Base-by-base conservation (phyloP, 148 eudicot species). In the Rhododendron simsii region DNA sequence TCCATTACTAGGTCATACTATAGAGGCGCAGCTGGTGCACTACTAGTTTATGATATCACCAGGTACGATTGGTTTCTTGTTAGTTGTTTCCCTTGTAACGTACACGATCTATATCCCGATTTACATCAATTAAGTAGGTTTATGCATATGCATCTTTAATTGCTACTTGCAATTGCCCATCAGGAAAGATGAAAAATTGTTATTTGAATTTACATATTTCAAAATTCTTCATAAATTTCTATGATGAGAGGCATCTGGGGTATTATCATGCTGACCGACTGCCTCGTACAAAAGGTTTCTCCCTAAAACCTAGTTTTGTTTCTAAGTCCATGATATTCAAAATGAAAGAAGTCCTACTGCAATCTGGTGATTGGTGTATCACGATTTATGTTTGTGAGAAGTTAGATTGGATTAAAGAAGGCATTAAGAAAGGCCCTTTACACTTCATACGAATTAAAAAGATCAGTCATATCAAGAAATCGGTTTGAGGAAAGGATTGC, bases 1-100 rank as follows among this genome's bases (percentile, higher is more conserved):
- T 92, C 94, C 35, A 92, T 92, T 78, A 92, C 93, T 76, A 89
- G 94, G 86, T 92, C 94, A 65, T 92, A 92, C 89, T 92, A 92
- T 79, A 86, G 94, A 86, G 94, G 94, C 26, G 94, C 94, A 78
- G 94, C 94, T 85, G 92, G 94, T 85, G 94, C 91, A 44, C 90
- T 92, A 35, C 88, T 92, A n/a, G 94, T 92, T 80, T 92, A 92
- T 86, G 94, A 92, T 82, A 92, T 92, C 89, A 92, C 94, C 39
- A 92, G 94, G 94, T 90, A 91, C 26, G 8, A 26, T 47, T 18
- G 8, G 63, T 65, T 71, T 13, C 41, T 44, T 39, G 76, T n/a
- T 44, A 23, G 10, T 61, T 61, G 14, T 41, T 63, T 74, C 63
- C 21, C 26, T 2, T 55, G 9, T 33, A 30, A n/a, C 10, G 47